A percentile compares a stretch with the other conserved stretches of the same genome.
These are phyloP conservation scores for Blastomyces gilchristii DNA, from an alignment of 2,329 filamentous ascomycete genomes.

Conservation along the genomic window DNA sequence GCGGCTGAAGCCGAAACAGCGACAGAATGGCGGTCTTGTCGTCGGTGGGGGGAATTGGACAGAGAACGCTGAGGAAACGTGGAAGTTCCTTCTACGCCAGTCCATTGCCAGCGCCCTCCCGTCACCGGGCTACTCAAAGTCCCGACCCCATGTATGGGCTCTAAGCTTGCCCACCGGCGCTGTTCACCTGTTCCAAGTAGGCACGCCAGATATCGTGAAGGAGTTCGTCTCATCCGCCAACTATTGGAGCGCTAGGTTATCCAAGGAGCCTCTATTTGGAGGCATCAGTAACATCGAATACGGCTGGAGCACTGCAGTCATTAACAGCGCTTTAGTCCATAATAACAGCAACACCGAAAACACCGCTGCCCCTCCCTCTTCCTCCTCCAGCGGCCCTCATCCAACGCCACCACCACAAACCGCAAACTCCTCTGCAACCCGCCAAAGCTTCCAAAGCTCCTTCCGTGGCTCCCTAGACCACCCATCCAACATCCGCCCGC, in stretches of 20 bases:
- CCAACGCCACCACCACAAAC: conserved; percentile 20
- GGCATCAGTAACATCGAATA: conserved; percentile 97
- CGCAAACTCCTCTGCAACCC: conserved; percentile 22
- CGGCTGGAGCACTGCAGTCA: conserved; percentile 81
- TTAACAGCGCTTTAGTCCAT: conserved; percentile 63
- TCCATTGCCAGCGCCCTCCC: conserved; percentile 85
- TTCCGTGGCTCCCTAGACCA: conserved; percentile 59
- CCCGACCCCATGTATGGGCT: conserved; percentile 86
- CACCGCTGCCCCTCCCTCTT: background rate
- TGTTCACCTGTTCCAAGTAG: conserved; percentile 96
- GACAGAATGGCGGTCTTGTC: conserved; percentile 50
- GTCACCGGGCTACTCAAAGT: conserved; percentile 83
- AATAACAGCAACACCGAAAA: background rate
- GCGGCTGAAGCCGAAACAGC: conserved; percentile 45
- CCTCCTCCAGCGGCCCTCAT: background rate
- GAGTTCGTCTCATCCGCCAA: conserved; percentile 93
- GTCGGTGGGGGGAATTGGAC: conserved; percentile 98
- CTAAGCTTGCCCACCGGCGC: conserved; percentile 83
- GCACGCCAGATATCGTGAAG: conserved; percentile 84
- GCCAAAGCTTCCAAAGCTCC: conserved; percentile 51
- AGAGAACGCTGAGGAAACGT: conserved; percentile 84
- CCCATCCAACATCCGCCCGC: conserved; percentile 46
- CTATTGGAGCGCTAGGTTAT: conserved; percentile 92
- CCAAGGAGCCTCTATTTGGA: conserved; percentile 83
- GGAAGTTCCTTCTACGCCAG: conserved; percentile 77